Percentiles rank a stretch among this genome's conserved stretches.
phyloP scores from a whole-genome alignment of 345 rosid genomes.

The Euphorbia tirucalli region DNA sequence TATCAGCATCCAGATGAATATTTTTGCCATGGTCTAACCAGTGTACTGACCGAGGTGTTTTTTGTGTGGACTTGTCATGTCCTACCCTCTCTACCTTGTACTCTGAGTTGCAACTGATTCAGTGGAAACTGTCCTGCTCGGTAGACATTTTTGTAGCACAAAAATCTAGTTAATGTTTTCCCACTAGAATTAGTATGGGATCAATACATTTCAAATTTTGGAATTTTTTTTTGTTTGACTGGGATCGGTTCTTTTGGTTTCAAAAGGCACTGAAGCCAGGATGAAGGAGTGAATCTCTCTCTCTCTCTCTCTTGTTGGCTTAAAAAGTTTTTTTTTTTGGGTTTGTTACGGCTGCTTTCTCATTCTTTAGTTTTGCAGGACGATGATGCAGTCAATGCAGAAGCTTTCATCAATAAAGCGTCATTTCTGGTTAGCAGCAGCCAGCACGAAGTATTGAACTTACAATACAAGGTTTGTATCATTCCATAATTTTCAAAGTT shows the following conservation, averaged over 20 bases:
- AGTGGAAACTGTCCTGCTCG: no score
- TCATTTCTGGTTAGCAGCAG: constrained; percentile 96
- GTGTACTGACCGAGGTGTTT: no score
- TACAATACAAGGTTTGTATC: constrained; percentile 76
- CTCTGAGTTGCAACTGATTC: no score
- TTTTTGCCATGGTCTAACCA: no score
- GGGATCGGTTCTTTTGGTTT: background rate
- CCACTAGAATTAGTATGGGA: background rate
- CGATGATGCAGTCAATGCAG: constrained; percentile 98
- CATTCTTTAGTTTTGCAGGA: constrained; percentile 51
- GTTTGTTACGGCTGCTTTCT: background rate
- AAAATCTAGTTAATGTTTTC: no score
- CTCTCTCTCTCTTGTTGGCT: background rate
- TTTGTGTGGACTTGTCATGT: no score
- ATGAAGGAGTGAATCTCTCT: background rate
- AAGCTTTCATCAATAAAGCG: constrained; percentile 92
- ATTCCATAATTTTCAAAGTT: background rate
- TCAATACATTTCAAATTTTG: background rate
- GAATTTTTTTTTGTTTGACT: background rate
- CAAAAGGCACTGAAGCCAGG: background rate
- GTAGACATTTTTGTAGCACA: no score
- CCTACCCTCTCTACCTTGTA: no score
- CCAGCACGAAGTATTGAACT: constrained; percentile 84
- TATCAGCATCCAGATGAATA: no score
- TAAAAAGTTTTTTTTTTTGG: background rate